phyloP scores from a whole-genome alignment of 176 grass and related monocot species.

The Bonia amplexicaulis region DNA sequence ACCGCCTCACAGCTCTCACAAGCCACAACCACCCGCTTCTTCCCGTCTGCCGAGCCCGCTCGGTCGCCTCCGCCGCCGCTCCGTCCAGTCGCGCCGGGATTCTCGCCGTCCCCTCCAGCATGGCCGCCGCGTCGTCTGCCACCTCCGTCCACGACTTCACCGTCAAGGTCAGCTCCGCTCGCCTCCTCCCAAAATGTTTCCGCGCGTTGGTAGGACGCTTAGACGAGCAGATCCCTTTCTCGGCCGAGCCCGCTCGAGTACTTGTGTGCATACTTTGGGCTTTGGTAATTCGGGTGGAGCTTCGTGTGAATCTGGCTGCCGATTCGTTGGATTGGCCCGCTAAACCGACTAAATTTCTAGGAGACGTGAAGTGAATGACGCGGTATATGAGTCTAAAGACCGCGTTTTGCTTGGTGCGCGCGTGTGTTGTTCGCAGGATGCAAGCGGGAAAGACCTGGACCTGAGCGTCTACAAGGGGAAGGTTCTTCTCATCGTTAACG shows the following conservation, averaged over 20 bases:
- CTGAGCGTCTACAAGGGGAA: conserved; percentile 95
- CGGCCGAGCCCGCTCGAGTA: neutral
- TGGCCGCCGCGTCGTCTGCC: conserved; percentile 70
- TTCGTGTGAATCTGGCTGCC: neutral
- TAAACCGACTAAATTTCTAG: neutral
- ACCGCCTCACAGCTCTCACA: neutral
- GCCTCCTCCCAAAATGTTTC: neutral
- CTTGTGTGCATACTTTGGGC: neutral
- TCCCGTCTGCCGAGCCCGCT: neutral
- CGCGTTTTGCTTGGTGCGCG: neutral
- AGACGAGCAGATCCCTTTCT: neutral
- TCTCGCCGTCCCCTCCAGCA: neutral
- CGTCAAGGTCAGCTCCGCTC: conserved; percentile 62
- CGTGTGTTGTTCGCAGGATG: conserved; percentile 45
- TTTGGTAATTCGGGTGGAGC: neutral
- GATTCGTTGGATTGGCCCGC: neutral
- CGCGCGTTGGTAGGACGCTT: neutral
- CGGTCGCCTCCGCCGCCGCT: neutral
- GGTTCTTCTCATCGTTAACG: conserved; percentile 87
- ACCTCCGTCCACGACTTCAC: conserved; percentile 84
- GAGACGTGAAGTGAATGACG: neutral
- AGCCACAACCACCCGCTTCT: neutral
- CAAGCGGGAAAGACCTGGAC: conserved; percentile 74
- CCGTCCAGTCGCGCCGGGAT: neutral
- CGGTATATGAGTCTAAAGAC: neutral